Percentiles rank a stretch among this genome's conserved stretches.
phyloP scores from a whole-genome alignment of 768 basidiomycete species.

The Mycena floridula region DNA sequence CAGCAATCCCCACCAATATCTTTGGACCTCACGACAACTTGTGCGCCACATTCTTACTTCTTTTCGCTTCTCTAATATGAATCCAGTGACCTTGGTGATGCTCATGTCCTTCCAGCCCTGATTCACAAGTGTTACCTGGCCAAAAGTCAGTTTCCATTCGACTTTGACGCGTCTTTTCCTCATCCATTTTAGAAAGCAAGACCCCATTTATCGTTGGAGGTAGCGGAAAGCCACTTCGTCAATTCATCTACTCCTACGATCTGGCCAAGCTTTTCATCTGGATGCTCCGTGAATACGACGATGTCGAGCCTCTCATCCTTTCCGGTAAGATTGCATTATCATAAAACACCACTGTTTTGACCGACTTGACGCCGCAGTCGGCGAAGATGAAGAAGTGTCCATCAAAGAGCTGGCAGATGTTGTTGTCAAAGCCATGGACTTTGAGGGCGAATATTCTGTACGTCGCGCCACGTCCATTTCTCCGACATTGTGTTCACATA shows the following conservation, averaged over 20 bases:
- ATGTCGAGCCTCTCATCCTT: constrained; percentile 89
- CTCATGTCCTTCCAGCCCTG: constrained; percentile 92
- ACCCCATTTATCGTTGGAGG: constrained; percentile 87
- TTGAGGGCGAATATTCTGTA: constrained; percentile 71
- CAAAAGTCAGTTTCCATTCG: constrained; percentile 49
- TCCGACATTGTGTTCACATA: not conserved
- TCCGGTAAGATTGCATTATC: constrained; percentile 46
- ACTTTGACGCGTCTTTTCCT: not conserved
- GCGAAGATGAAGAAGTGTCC: constrained; percentile 90
- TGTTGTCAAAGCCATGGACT: constrained; percentile 80
- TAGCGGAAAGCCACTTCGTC: constrained; percentile 88
- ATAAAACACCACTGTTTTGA: not conserved
- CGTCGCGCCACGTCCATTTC: constrained; percentile 12
- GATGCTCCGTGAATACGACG: constrained; percentile 85
- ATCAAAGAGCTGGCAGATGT: constrained; percentile 88
- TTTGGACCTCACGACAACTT: constrained; percentile 96
- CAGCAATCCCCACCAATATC: constrained; percentile 96
- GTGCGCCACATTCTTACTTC: constrained; percentile 30
- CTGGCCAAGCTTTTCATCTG: constrained; percentile 94
- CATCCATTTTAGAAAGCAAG: constrained; percentile 50
- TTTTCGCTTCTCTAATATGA: constrained; percentile 5
- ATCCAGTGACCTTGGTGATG: constrained; percentile 74
- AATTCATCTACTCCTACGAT: constrained; percentile 96
- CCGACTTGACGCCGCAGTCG: constrained; percentile 55
- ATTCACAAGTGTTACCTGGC: constrained; percentile 92